A percentile compares a stretch with the other conserved stretches of the same genome.
Conservation (phyloP, 1,139 yeast genomes). For the Geotrichum macrosporum region DNA sequence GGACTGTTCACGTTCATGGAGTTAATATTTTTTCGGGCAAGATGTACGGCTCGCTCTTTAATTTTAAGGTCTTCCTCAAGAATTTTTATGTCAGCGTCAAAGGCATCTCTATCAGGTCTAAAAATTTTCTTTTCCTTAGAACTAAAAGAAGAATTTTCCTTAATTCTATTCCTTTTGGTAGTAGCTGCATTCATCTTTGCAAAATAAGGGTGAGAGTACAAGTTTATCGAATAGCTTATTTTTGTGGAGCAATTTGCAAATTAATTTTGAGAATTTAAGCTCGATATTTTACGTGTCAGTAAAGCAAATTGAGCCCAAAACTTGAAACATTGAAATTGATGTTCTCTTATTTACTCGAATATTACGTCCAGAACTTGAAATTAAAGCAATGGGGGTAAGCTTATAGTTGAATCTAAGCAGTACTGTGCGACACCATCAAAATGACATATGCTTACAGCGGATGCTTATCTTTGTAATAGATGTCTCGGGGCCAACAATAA, state of each 20-base stretch:
- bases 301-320: not conserved
- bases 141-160: not conserved
- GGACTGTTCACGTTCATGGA: constrained; percentile 26
- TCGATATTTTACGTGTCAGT: not conserved
- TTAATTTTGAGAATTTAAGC: too few relatives aligned
- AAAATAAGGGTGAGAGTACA: not conserved
- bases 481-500: too few relatives aligned
- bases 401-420: too few relatives aligned
- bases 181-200: not conserved
- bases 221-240: not conserved
- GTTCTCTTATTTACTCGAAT: too few relatives aligned
- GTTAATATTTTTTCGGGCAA: constrained; percentile 34
- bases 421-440: too few relatives aligned
- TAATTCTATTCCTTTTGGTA: too few relatives aligned
- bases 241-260: too few relatives aligned
- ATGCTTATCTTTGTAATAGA: too few relatives aligned
- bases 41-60: constrained; percentile 39
- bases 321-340: not conserved
- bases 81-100: constrained; percentile 63
- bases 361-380: too few relatives aligned
- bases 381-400: too few relatives aligned
- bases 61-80: constrained; percentile 66
- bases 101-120: constrained; percentile 39
- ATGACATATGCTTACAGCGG: too few relatives aligned
- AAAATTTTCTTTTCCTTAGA: constrained; percentile 28